A percentile compares a stretch with the other conserved stretches of the same genome.
Evolutionary conservation across 78 protist genomes (phyloP).

Genomic region (Trichosphaerium sp.): DNA sequence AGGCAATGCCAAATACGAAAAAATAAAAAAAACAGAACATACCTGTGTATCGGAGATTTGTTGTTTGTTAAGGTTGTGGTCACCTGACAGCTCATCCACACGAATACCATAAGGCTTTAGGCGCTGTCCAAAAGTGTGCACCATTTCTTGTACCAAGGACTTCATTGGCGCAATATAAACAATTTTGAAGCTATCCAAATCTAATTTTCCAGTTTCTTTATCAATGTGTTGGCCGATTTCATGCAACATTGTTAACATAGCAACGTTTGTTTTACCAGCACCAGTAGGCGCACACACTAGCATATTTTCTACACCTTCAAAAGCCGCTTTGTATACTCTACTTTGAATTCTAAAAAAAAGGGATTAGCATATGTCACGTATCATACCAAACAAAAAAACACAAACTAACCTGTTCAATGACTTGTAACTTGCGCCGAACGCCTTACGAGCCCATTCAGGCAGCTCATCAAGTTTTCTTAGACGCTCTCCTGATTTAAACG

Average conservation of each 20-base stretch:
- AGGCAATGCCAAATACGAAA: conserved; percentile 25
- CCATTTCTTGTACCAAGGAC: conserved; percentile 95
- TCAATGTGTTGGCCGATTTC: conserved; percentile 52
- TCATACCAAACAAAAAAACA: background rate
- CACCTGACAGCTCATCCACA: conserved; percentile 96
- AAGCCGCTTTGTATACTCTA: conserved; percentile 59
- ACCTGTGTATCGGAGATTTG: conserved; percentile 85
- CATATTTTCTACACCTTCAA: conserved; percentile 67
- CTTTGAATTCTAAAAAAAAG: background rate
- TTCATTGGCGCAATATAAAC: conserved; percentile 99
- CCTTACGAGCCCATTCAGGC: conserved; percentile 78
- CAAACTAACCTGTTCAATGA: background rate
- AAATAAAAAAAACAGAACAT: background rate
- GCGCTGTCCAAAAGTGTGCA: conserved; percentile 66
- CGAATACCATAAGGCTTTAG: conserved; percentile 57
- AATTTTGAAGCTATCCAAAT: conserved; percentile 61
- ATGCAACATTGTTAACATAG: conserved; percentile 90
- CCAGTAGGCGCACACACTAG: conserved; percentile 99
- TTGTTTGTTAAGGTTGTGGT: conserved; percentile 63
- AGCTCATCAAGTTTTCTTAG: conserved; percentile 24
- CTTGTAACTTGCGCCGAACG: conserved; percentile 38
- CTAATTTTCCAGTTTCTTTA: conserved; percentile 22
- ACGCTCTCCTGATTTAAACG: conserved; percentile 10
- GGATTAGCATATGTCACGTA: background rate
- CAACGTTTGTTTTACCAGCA: conserved; percentile 99